phyloP scores from a whole-genome alignment of 805 yeast genomes.

The Pachysolen tannophilus region DNA sequence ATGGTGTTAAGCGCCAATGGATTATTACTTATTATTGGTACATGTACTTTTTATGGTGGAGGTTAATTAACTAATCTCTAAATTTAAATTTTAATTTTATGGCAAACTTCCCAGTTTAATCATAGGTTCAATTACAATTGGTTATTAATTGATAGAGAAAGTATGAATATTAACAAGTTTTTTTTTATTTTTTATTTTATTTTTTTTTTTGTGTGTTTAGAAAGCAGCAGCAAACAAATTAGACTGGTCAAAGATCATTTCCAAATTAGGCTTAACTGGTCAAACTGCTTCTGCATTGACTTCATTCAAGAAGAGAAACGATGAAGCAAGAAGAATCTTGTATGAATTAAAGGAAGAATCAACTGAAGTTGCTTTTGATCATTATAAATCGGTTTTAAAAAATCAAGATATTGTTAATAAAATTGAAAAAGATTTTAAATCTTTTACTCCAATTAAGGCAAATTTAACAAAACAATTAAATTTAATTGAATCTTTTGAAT shows the following conservation, averaged over 20 bases:
- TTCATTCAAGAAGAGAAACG: constrained; percentile 96
- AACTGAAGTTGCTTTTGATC: constrained; percentile 69
- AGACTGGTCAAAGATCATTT: constrained; percentile 90
- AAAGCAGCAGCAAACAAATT: constrained; percentile 74
- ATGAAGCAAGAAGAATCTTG: constrained; percentile 86
- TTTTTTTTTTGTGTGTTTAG: constrained; percentile 10
- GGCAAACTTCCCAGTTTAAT: no score
- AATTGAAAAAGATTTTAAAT: constrained; percentile 66
- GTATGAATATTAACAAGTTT: no score
- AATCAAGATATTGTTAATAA: constrained; percentile 74
- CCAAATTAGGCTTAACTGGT: constrained; percentile 88
- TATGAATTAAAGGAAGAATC: constrained; percentile 65
- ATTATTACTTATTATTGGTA: no score
- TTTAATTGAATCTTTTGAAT: constrained; percentile 88
- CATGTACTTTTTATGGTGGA: no score
- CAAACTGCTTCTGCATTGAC: constrained; percentile 82
- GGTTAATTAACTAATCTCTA: no score
- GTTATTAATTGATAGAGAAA: no score
- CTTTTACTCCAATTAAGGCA: constrained; percentile 77
- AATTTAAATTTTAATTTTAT: no score
- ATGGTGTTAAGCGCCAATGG: no score
- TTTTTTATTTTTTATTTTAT: no score
- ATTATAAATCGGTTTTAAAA: constrained; percentile 75
- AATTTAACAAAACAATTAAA: constrained; percentile 86
- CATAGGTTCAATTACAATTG: no score